Evolutionary conservation across 768 basidiomycete genomes (phyloP).

Genomic region (Cyclocybe cylindracea): DNA sequence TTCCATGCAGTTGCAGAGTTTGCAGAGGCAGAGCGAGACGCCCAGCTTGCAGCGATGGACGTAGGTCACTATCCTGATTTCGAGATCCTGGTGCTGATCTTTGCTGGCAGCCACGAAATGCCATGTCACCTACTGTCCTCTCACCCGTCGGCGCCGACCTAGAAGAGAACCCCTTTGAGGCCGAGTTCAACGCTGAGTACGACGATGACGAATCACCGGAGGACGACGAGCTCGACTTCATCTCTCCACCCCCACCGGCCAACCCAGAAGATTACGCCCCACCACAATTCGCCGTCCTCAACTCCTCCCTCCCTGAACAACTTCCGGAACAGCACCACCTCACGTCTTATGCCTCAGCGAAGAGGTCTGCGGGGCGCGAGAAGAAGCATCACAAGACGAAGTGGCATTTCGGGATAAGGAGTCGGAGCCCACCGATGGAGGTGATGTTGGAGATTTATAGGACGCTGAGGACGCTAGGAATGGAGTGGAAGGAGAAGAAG

Average conservation of each 20-base stretch:
- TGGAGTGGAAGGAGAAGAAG: conserved; percentile 97
- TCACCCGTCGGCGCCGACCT: conserved; percentile 62
- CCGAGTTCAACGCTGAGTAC: conserved; percentile 67
- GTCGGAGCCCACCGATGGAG: conserved; percentile 94
- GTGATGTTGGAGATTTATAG: conserved; percentile 99
- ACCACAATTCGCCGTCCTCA: conserved; percentile 67
- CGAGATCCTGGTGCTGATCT: background rate
- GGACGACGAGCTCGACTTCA: conserved; percentile 37
- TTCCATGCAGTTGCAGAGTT: conserved; percentile 60
- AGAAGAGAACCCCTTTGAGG: conserved; percentile 81
- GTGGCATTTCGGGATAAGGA: conserved; percentile 99
- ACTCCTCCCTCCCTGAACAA: conserved; percentile 78
- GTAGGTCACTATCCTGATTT: conserved; percentile 44
- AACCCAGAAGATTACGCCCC: conserved; percentile 6
- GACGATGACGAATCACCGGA: conserved; percentile 59
- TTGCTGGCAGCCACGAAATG: conserved; percentile 61
- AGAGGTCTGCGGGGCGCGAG: conserved; percentile 47
- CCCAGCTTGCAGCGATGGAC: conserved; percentile 77
- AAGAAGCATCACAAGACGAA: conserved; percentile 80
- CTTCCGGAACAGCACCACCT: conserved; percentile 65
- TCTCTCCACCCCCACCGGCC: conserved; percentile 15
- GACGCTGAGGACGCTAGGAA: conserved; percentile 84
- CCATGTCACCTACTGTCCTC: conserved; percentile 64
- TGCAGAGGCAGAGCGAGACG: conserved; percentile 86
- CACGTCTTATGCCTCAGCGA: conserved; percentile 63